These are phyloP conservation scores for Tremellales sp. DNA, from an alignment of 1,284 basidiomycete genomes.

Conservation along the genomic window DNA sequence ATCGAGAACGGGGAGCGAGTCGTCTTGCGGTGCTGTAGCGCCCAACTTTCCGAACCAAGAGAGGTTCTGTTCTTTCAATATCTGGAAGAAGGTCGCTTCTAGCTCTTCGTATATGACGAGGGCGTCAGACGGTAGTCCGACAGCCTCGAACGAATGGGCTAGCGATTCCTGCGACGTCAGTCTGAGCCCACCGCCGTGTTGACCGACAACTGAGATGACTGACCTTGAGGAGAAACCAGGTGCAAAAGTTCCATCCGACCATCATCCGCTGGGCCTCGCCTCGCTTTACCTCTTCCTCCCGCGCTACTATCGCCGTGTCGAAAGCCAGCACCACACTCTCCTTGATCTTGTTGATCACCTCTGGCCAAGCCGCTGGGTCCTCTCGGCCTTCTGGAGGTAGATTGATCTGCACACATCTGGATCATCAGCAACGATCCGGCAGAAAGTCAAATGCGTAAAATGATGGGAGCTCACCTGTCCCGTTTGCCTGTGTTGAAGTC, in stretches of 20 bases:
- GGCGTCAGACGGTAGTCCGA: constrained; percentile 85
- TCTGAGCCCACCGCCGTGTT: constrained; percentile 1
- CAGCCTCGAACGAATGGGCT: constrained; percentile 84
- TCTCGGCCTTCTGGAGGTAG: constrained; percentile 26
- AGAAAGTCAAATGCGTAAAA: background rate
- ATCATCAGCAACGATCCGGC: constrained; percentile 14
- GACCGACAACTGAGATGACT: background rate
- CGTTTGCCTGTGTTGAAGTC: constrained; percentile 89
- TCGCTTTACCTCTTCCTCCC: constrained; percentile 81
- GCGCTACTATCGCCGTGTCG: constrained; percentile 67
- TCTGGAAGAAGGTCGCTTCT: constrained; percentile 77
- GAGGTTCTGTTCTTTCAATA: constrained; percentile 66
- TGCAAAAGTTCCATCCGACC: constrained; percentile 96
- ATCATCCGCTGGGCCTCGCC: constrained; percentile 80
- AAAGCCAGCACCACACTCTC: constrained; percentile 79
- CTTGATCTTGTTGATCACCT: constrained; percentile 82
- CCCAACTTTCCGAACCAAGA: constrained; percentile 87
- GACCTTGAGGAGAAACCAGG: constrained; percentile 91
- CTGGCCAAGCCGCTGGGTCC: constrained; percentile 82
- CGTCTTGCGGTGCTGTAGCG: constrained; percentile 57
- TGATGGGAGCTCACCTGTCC: constrained; percentile 62
- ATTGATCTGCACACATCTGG: constrained; percentile 72
- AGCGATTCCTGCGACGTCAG: constrained; percentile 90
- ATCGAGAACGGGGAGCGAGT: constrained; percentile 75
- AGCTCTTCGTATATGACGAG: constrained; percentile 86